Evolutionary conservation across 2,329 filamentous ascomycete genomes (phyloP), one percentile per base, ranked within the genome.

Genomic region (Talaromyces albobiverticillius): DNA sequence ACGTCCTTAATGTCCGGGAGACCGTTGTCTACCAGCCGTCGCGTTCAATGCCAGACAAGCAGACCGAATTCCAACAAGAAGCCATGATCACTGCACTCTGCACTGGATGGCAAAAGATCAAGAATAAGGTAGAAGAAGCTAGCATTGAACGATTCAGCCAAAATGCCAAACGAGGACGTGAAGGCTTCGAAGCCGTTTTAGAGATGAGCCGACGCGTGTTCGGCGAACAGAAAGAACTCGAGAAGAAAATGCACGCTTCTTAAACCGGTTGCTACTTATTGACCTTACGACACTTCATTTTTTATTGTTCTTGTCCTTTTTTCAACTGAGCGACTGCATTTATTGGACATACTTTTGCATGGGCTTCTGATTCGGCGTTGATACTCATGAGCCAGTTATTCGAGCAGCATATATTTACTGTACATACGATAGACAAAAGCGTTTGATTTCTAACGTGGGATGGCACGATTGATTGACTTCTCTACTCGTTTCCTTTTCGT

Each of bases 101-200:
- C 71, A 93, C 94, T 62, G 94, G 94, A 58, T 99, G 94, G 92
- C 90, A 96, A 76, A 90, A 91, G 69, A 91, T 97, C 70, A 94
- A 90, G 80, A 96, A 94, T 75, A 90, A 87, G 70, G 95, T 99
- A 64, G 94, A 99, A 77, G 91, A 97, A 64, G 86, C 89, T 50
- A 88, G 91, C 40, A 88, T 97, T 42, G 88, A 88, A 60, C 80
- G 90, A 52, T 99, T 99, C 77, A 83, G 85, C 62, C 90, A 99
- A 73, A 99, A 99, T 67, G 93, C 94, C 22, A 80, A 81, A 62
- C 92, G 90, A 75, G 94, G 94, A 60, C 86, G 88, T 60, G 92
- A 97, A 73, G 94, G 94, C 1, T 99, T 99, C 69, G 94, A 99
- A 78, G 84, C 87, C 59, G 94, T 99, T 8, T 81, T 99, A 29